Conservation (phyloP, 306 rosid species). For the Lithocarpus polystachyus region DNA sequence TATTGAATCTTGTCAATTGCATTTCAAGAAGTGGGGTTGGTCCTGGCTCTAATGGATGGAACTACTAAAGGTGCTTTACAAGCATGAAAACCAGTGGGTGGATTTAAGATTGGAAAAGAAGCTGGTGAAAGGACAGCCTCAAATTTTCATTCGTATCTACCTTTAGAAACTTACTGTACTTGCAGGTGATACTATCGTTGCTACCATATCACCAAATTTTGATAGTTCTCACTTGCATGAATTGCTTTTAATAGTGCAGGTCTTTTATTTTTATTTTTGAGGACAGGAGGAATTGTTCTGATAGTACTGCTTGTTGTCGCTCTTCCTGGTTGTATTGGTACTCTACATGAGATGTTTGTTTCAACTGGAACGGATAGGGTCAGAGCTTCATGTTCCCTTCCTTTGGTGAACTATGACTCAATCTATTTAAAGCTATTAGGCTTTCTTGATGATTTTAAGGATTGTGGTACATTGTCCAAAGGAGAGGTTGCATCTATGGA, state of each 20-base stretch:
- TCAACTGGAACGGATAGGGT: constrained; percentile 82
- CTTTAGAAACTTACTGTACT: constrained; percentile 70
- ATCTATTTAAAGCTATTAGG: constrained; percentile 71
- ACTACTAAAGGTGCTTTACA: constrained; percentile 74
- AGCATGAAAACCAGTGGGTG: constrained; percentile 79
- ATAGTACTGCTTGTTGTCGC: constrained; percentile 70
- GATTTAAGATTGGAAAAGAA: constrained; percentile 84
- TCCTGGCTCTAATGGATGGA: constrained; percentile 93
- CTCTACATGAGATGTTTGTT: constrained; percentile 84
- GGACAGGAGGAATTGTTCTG: constrained; percentile 59
- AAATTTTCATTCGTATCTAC: constrained; percentile 68
- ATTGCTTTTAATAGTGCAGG: constrained; percentile 42
- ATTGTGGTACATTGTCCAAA: constrained; percentile 66
- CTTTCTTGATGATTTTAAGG: constrained; percentile 61
- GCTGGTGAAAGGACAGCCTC: constrained; percentile 83
- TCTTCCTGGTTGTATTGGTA: constrained; percentile 93
- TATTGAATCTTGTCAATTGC: constrained; percentile 74
- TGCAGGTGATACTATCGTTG: constrained; percentile 56
- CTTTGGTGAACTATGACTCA: constrained; percentile 85
- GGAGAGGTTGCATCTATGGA: constrained; percentile 91
- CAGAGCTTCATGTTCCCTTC: constrained; percentile 70
- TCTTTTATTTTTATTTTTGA: constrained; percentile 61
- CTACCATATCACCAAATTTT: constrained; percentile 1
- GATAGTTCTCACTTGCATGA: background rate
- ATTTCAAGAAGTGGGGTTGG: constrained; percentile 92